Evolutionary conservation across 1,139 yeast genomes (phyloP).

Genomic region (Blastobotrys capitulatus): DNA sequence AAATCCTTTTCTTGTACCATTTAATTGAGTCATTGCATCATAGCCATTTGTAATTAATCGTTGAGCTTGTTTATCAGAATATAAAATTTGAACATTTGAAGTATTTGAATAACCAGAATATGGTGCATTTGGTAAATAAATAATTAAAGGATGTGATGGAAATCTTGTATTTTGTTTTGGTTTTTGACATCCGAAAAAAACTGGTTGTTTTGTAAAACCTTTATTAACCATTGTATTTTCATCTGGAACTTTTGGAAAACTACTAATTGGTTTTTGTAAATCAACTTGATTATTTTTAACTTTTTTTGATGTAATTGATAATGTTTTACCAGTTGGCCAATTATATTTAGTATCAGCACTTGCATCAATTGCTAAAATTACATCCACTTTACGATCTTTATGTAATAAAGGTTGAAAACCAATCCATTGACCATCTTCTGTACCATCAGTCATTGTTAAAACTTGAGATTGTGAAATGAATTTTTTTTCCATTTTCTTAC

Average conservation of each 20-base stretch:
- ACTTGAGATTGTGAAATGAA: background rate
- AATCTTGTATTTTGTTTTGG: slow-evolving; percentile 8
- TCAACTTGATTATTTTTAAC: slow-evolving; percentile 39
- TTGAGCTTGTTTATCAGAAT: slow-evolving; percentile 51
- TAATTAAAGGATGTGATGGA: slow-evolving; percentile 80
- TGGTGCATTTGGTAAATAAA: slow-evolving; percentile 76
- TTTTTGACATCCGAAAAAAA: slow-evolving; percentile 78
- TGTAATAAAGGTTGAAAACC: slow-evolving; percentile 77
- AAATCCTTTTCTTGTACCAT: slow-evolving; percentile 63
- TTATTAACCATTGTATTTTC: slow-evolving; percentile 39
- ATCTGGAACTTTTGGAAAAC: slow-evolving; percentile 90
- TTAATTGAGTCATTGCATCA: slow-evolving; percentile 67
- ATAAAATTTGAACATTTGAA: slow-evolving; percentile 64
- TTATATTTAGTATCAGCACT: slow-evolving; percentile 65
- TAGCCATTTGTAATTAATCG: slow-evolving; percentile 73
- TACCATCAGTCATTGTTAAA: slow-evolving; percentile 62
- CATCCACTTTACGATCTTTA: slow-evolving; percentile 65
- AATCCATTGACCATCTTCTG: slow-evolving; percentile 74
- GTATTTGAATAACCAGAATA: slow-evolving; percentile 63
- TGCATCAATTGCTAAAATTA: slow-evolving; percentile 77
- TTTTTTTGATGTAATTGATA: slow-evolving; percentile 49
- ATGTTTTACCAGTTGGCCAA: slow-evolving; percentile 66
- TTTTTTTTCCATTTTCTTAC: background rate
- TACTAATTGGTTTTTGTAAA: slow-evolving; percentile 31
- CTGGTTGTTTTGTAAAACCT: slow-evolving; percentile 45